These are phyloP conservation scores for Sesbania bispinosa DNA, from an alignment of 306 rosid genomes.

Conservation along the genomic window DNA sequence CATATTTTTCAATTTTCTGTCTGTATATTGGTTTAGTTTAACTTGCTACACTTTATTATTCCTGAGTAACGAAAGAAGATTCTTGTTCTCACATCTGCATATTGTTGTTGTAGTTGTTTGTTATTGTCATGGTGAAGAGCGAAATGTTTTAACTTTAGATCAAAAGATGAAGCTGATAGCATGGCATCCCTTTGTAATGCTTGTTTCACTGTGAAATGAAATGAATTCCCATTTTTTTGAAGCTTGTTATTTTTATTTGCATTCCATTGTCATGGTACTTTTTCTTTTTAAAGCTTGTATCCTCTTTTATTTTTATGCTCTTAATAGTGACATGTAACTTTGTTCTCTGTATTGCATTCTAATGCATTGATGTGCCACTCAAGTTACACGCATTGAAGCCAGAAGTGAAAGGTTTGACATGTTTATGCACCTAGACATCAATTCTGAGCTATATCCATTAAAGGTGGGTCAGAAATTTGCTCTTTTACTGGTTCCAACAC, in stretches of 20 bases:
- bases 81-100: neutral
- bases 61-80: neutral
- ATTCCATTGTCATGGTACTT: neutral
- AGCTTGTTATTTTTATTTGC: neutral
- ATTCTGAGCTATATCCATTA: constrained; percentile 69
- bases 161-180: neutral
- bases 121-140: neutral
- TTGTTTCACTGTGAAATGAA: neutral
- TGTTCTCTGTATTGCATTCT: neutral
- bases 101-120: too few relatives aligned
- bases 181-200: neutral
- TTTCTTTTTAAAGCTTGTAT: too few relatives aligned
- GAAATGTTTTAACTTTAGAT: neutral
- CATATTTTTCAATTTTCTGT: neutral
- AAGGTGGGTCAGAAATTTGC: constrained; percentile 83
- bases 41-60: neutral
- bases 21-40: neutral
- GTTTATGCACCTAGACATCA: constrained; percentile 94
- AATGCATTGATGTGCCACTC: neutral
- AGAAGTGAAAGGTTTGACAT: constrained; percentile 93
- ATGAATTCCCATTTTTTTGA: neutral
- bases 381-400: constrained; percentile 86
- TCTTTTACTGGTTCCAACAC: constrained; percentile 64
- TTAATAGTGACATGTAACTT: neutral
- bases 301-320: neutral